Base-by-base conservation (phyloP, 2,329 filamentous ascomycete genomes). In the Lasiodiplodia hormozganensis region DNA sequence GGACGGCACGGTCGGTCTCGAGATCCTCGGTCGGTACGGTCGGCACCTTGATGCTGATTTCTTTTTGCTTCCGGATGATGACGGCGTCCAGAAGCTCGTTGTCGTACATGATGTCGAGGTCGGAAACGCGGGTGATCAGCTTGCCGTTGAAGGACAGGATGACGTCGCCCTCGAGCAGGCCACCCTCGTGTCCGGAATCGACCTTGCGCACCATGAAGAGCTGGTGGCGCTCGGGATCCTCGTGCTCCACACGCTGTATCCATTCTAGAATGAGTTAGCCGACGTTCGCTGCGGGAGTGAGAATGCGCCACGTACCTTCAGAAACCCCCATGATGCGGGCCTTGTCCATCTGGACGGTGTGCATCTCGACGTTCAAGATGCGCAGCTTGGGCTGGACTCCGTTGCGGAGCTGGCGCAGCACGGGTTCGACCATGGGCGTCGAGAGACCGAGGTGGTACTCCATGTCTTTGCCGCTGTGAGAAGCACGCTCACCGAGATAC, bases 201-300 rank as follows among this genome's bases (percentile, higher is more conserved):
- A 97, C 90, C 82, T 99, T 99, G 74, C 93, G 91, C 36, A 99
- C 93, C 92, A 99, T 97, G 84, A 99, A 99, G 47, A 99, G 88
- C 81, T 99, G 96, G 77, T 99, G 96, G 69, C 94, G 92, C 62
- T 96, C 90, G 49, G 93, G 92, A 79, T 99, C 97, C 70, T 93
- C 93, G 72, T 90, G 85, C 65, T 96, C 90, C 2, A 97, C 95
- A 79, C 93, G 92, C 73, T 92, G 87, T 74, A 99, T 97, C 96
- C 95, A 98, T 70, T 96, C 91, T 71, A 47, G 4, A 16, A 7
- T 2, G 3, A 7, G 40, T 72, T 62, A 71, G 69, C 52, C 10
- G 65, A 65, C 36, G 18, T 16, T 8, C 10, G 25, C 5, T 16
- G 12, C 5, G 47, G 34, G 18, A 34, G 10, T 4, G 47, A n/a